Evolutionary conservation across 1,284 basidiomycete species (phyloP).

Genomic region (Phellopilus nigrolimitatus): DNA sequence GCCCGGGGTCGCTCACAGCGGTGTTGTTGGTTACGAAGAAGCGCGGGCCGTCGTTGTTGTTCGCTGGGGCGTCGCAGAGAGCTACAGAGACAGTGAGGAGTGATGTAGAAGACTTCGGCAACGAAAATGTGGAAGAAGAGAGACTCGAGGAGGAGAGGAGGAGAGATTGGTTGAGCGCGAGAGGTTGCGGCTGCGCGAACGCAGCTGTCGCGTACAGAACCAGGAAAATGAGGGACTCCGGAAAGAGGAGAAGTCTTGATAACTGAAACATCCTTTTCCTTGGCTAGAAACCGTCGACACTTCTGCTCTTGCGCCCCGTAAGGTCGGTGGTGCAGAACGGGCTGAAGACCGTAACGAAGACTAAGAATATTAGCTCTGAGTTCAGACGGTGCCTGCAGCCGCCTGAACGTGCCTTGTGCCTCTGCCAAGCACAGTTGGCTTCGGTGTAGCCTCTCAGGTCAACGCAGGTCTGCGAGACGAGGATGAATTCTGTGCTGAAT

Average conservation of each 20-base stretch:
- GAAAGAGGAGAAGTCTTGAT: not conserved
- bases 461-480: too few species aligned
- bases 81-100: slow-evolving; percentile 53
- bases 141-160: slow-evolving; percentile 5
- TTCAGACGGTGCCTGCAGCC: too few species aligned
- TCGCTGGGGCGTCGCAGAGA: slow-evolving; percentile 37
- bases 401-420: too few species aligned
- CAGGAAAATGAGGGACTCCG: slow-evolving; percentile 4
- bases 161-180: slow-evolving; percentile 15
- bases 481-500: too few species aligned
- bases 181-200: slow-evolving; percentile 6
- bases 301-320: too few species aligned
- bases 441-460: too few species aligned
- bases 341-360: too few species aligned
- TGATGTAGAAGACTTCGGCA: slow-evolving; percentile 34
- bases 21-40: slow-evolving; percentile 58
- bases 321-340: too few species aligned
- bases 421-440: too few species aligned
- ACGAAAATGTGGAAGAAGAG: slow-evolving; percentile 25
- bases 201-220: not conserved
- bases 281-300: too few species aligned
- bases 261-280: too few species aligned
- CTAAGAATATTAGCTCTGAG: too few species aligned
- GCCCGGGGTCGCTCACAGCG: slow-evolving; percentile 36
- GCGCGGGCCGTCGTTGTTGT: slow-evolving; percentile 32